A percentile compares a stretch with the other conserved stretches of the same genome.
Conservation (phyloP, 345 rosid species). For the Crucihimalaya himalaica region DNA sequence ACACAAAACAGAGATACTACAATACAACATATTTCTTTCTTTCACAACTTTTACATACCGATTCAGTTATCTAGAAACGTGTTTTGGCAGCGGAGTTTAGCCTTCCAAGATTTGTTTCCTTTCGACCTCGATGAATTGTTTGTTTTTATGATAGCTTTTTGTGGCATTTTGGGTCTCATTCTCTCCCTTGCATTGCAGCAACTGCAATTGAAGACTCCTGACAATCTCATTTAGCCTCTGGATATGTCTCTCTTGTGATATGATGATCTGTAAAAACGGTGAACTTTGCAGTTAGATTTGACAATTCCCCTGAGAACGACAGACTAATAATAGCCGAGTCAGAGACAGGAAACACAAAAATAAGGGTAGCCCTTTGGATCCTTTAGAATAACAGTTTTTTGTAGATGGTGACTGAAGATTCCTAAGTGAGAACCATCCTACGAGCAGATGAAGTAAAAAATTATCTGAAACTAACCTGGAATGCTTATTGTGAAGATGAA, state of each 20-base stretch:
- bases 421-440: slow-evolving; percentile 12
- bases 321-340: not conserved
- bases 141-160: slow-evolving; percentile 35
- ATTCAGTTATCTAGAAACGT: not conserved
- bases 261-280: slow-evolving; percentile 56
- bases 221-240: slow-evolving; percentile 71
- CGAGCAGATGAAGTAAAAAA: not conserved
- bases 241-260: slow-evolving; percentile 77
- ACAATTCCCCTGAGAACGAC: not conserved
- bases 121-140: slow-evolving; percentile 59
- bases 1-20: slow-evolving; percentile 5
- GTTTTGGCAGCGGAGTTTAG: slow-evolving; percentile 27
- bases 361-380: not conserved
- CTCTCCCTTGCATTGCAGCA: slow-evolving; percentile 52
- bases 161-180: slow-evolving; percentile 45
- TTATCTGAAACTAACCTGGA: not conserved
- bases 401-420: not conserved
- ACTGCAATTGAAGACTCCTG: slow-evolving; percentile 56
- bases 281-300: not conserved
- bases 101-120: slow-evolving; percentile 52
- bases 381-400: not conserved
- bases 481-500: not conserved
- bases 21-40: too few relatives aligned
- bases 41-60: not conserved
- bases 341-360: not conserved